Percentiles rank a stretch among this genome's conserved stretches.
phyloP scores from a whole-genome alignment of 176 grass and related monocot genomes.

The Puccinellia tenuiflora region DNA sequence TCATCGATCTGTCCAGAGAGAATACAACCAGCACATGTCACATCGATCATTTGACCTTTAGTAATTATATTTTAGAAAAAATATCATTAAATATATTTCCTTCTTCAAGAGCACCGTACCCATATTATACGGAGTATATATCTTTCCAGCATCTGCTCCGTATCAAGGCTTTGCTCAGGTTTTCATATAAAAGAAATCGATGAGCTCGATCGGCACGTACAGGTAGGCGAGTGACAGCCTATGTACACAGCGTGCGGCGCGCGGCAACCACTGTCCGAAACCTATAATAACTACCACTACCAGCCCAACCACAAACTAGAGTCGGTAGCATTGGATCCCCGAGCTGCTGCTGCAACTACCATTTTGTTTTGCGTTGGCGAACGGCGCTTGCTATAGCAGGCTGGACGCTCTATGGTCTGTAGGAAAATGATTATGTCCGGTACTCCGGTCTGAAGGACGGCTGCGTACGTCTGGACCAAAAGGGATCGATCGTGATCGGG shows the following conservation, averaged over 20 bases:
- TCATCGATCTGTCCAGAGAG: background rate
- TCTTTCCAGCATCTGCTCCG: background rate
- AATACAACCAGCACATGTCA: background rate
- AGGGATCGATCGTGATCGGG: background rate
- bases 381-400: background rate
- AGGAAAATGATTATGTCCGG: slow-evolving; percentile 21
- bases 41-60: slow-evolving; percentile 14
- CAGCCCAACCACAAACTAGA: background rate
- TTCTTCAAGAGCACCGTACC: background rate
- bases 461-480: background rate
- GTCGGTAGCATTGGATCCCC: slow-evolving; percentile 37
- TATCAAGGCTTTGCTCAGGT: background rate
- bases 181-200: background rate
- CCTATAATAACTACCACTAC: slow-evolving; percentile 11
- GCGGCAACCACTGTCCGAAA: slow-evolving; percentile 12
- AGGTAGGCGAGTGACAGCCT: slow-evolving; percentile 40
- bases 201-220: background rate
- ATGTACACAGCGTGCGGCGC: background rate
- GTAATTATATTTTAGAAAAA: too few species aligned
- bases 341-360: slow-evolving; percentile 4
- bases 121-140: slow-evolving; percentile 15
- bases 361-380: slow-evolving; percentile 7
- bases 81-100: background rate
- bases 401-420: background rate
- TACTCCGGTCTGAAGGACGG: background rate